Conservation (phyloP, 768 basidiomycete species). For the Suillus placidus region DNA sequence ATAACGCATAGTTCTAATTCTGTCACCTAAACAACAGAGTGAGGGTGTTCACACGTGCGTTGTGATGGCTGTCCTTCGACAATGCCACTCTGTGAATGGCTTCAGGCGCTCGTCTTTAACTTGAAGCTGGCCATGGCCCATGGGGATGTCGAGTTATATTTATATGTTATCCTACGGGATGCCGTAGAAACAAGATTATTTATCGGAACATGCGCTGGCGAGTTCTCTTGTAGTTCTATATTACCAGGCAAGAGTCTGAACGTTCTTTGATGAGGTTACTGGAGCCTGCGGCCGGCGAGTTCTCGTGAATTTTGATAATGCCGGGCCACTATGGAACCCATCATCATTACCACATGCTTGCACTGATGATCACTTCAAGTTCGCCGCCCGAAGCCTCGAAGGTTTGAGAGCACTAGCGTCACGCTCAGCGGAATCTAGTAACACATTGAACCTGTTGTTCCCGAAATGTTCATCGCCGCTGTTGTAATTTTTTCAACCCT, state of each 20-base stretch:
- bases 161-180: background rate
- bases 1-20: background rate
- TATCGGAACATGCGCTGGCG: background rate
- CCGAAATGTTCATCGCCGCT: background rate
- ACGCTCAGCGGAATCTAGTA: background rate
- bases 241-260: background rate
- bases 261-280: background rate
- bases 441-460: background rate
- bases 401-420: background rate
- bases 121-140: background rate
- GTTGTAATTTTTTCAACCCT: background rate
- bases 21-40: background rate
- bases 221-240: background rate
- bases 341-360: background rate
- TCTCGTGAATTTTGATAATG: background rate
- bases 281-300: background rate
- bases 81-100: background rate
- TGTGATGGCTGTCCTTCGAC: background rate
- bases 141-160: background rate
- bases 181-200: background rate
- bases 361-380: background rate
- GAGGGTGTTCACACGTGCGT: background rate
- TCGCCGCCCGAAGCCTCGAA: background rate
- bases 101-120: background rate
- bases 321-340: background rate